These are phyloP conservation scores for Botryobasidium botryosum DNA, from an alignment of 768 basidiomycete genomes.

Conservation along the genomic window DNA sequence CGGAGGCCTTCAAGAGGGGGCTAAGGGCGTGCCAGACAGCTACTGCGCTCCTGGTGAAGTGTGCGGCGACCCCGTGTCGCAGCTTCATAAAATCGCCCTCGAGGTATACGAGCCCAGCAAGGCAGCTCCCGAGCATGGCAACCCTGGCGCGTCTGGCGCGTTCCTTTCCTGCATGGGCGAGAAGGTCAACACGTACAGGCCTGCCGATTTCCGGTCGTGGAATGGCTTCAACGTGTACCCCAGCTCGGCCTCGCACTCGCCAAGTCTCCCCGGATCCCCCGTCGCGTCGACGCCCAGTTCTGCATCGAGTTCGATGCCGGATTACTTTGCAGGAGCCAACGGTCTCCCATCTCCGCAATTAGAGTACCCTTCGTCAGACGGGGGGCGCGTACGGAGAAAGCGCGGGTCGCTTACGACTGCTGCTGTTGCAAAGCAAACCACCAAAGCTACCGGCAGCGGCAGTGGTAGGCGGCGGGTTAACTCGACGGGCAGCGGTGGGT, in stretches of 20 bases:
- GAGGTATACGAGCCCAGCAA: slow-evolving; percentile 68
- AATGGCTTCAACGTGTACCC: slow-evolving; percentile 25
- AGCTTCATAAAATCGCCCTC: slow-evolving; percentile 89
- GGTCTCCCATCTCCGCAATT: slow-evolving; percentile 1
- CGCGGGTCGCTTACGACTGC: slow-evolving; percentile 40
- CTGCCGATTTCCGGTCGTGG: slow-evolving; percentile 71
- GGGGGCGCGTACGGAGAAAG: slow-evolving; percentile 53
- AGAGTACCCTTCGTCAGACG: slow-evolving; percentile 45
- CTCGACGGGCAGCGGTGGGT: slow-evolving; percentile 42
- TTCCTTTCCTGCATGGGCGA: slow-evolving; percentile 88
- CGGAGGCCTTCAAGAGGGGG: slow-evolving; percentile 76
- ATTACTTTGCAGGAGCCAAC: slow-evolving; percentile 1
- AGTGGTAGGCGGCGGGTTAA: slow-evolving; percentile 55
- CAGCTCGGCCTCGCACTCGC: slow-evolving; percentile 29
- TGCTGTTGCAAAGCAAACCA: slow-evolving; percentile 35
- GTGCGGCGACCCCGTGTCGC: slow-evolving; percentile 86
- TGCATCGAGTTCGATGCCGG: slow-evolving; percentile 1
- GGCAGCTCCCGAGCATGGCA: slow-evolving; percentile 39
- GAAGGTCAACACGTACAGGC: slow-evolving; percentile 81
- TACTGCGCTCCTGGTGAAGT: slow-evolving; percentile 73
- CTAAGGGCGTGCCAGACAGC: slow-evolving; percentile 68
- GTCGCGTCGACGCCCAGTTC: slow-evolving; percentile 45
- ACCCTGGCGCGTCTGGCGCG: slow-evolving; percentile 60
- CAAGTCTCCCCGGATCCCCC: slow-evolving; percentile 52
- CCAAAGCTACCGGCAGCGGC: slow-evolving; percentile 35